phyloP scores from a whole-genome alignment of 2,329 filamentous ascomycete genomes.

The Xylariaceae sp. region DNA sequence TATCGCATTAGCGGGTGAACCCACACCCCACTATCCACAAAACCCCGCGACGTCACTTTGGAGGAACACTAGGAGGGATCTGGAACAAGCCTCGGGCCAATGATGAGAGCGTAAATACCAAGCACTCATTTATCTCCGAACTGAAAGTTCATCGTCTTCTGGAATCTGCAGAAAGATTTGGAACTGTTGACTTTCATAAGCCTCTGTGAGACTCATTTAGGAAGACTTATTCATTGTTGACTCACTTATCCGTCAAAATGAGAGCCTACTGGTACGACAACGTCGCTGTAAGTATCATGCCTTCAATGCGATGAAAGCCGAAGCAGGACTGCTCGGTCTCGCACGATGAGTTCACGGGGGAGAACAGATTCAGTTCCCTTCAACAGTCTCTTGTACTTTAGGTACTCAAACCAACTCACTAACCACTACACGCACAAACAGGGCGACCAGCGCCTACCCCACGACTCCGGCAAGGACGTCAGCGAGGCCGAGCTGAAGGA shows the following conservation, averaged over 20 bases:
- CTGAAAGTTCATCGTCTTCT: neutral
- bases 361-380: neutral
- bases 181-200: no score
- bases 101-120: neutral
- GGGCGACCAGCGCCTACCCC: constrained; percentile 89
- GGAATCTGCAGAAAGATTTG: no score
- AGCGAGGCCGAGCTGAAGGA: constrained; percentile 58
- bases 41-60: constrained; percentile 26
- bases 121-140: neutral
- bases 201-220: no score
- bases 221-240: neutral
- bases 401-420: neutral
- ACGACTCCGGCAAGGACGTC: constrained; percentile 75
- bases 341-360: neutral
- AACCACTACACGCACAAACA: constrained; percentile 34
- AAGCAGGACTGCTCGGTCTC: neutral
- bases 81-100: neutral
- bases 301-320: neutral
- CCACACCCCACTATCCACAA: constrained; percentile 24
- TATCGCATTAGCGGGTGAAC: constrained; percentile 1
- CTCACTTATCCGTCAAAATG: constrained; percentile 37
- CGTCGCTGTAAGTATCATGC: constrained; percentile 17
- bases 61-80: neutral
- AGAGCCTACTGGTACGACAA: constrained; percentile 56
- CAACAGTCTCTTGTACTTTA: neutral